Conservation (phyloP, 2,329 filamentous ascomycete species). For the Hypoxylon sp. region DNA sequence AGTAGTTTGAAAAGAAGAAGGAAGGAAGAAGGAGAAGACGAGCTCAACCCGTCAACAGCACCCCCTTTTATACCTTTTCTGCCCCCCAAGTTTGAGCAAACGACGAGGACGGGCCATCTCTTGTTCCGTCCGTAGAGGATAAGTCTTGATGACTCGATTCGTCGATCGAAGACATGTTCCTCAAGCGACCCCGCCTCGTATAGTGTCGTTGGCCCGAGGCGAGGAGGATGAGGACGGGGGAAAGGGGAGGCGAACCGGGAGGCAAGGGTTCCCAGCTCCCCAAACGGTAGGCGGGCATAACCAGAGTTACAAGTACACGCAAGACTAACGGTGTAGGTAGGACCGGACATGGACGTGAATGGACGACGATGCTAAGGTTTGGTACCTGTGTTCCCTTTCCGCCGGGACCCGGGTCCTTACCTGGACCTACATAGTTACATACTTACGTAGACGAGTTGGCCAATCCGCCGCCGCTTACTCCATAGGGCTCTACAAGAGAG, state of each 20-base stretch:
- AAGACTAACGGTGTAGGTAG: slow-evolving; percentile 17
- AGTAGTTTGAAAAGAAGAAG: slow-evolving; percentile 47
- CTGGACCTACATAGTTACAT: slow-evolving; percentile 5
- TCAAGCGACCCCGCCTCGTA: slow-evolving; percentile 49
- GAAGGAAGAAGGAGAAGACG: slow-evolving; percentile 62
- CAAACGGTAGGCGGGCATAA: slow-evolving; percentile 8
- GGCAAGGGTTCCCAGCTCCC: slow-evolving; percentile 29
- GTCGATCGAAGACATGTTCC: slow-evolving; percentile 37
- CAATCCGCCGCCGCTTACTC: slow-evolving; percentile 2
- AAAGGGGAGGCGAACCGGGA: slow-evolving; percentile 42
- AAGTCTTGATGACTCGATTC: slow-evolving; percentile 43
- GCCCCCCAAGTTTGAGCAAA: slow-evolving; percentile 24
- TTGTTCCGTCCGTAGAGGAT: slow-evolving; percentile 37
- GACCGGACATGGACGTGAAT: slow-evolving; percentile 15
- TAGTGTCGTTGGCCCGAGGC: slow-evolving; percentile 29
- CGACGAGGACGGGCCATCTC: slow-evolving; percentile 41
- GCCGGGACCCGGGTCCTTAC: slow-evolving; percentile 24
- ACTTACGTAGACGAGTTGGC: background rate
- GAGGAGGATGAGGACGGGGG: slow-evolving; percentile 15
- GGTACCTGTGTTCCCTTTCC: slow-evolving; percentile 22
- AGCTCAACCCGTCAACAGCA: slow-evolving; percentile 55
- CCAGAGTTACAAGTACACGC: slow-evolving; percentile 11
- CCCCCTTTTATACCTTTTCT: slow-evolving; percentile 71
- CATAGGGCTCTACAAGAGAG: slow-evolving; percentile 6
- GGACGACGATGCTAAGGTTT: slow-evolving; percentile 25